Evolutionary conservation across 371 early-diverging fungal genomes (phyloP).

Genomic region (Mortierella sp.): DNA sequence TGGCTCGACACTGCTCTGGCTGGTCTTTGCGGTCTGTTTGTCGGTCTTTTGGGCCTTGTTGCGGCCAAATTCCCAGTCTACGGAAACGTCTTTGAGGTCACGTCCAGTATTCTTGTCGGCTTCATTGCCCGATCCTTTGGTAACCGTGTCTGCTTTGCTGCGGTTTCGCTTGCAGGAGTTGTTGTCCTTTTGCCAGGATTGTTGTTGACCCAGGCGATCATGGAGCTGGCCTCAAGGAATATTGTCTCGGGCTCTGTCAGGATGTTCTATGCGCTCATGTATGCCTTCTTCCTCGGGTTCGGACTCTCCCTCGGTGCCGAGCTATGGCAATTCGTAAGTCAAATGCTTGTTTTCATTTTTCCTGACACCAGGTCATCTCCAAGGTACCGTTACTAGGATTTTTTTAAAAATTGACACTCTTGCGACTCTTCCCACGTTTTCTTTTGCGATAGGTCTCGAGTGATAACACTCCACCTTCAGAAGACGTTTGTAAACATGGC

Average conservation of each 20-base stretch:
- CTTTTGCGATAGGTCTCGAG: conserved; percentile 22
- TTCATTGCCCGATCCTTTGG: conserved; percentile 65
- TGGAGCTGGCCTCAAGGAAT: conserved; percentile 81
- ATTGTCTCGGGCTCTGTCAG: conserved; percentile 81
- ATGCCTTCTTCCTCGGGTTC: conserved; percentile 75
- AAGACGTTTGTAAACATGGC: conserved; percentile 25
- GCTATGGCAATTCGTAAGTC: conserved; percentile 57
- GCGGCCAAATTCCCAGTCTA: conserved; percentile 65
- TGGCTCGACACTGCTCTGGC: conserved; percentile 66
- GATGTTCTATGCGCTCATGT: conserved; percentile 74
- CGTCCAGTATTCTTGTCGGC: conserved; percentile 66
- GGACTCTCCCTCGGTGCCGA: conserved; percentile 74
- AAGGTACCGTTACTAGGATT: background rate
- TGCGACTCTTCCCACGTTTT: background rate
- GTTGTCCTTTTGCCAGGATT: conserved; percentile 74
- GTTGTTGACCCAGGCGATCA: conserved; percentile 72
- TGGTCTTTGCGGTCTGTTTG: conserved; percentile 63
- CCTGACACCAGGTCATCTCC: background rate
- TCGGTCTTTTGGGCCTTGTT: conserved; percentile 63
- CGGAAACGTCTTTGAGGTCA: conserved; percentile 70
- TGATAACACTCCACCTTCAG: background rate
- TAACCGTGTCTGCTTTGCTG: conserved; percentile 62
- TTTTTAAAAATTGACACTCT: background rate
- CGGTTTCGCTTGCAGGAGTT: conserved; percentile 66
- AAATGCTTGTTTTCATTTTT: background rate